Base-by-base conservation (phyloP, 805 yeast species). In the Metschnikowia borealis region DNA sequence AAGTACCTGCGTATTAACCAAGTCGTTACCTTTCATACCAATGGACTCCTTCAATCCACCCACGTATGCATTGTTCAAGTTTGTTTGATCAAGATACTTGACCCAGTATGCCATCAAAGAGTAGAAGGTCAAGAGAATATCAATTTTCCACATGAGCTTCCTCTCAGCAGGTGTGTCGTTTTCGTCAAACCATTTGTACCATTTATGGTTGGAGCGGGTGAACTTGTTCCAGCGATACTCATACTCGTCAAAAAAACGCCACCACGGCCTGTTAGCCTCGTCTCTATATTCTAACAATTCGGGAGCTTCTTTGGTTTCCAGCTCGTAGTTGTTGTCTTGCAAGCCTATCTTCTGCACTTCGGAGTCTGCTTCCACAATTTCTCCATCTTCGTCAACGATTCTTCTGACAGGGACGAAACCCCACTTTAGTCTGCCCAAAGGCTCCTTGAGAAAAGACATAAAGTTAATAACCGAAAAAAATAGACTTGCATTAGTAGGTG, bases 231-330 rank as follows among this genome's bases (percentile, higher is more conserved):
- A 42, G 18, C 70, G 49, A 52, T 67, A 65, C 48, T 67, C 70
- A 48, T 61, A 67, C 52, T 67, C 70, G 50, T 67, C 70, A 53
- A 78, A 78, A 51, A 66, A 77, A 29, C 69, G 70, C 68, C 69
- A 76, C 79, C 82, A 79, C 34, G 73, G 69, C 44, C 82, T 68
- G 53, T 74, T 60, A 7, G 81, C 80, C 60, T 79, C 83, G 58
- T 80, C 83, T 54, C 83, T 65, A 58, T 72, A 75, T 57, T 78
- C 82, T 38, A 60, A 41, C 20, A 46, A 21, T n/a, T 31, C 49
- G 17, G 47, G 21, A 2, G 34, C 46, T 11, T 39, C 20, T 5
- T 44, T 41, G 14, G 32, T 33, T 13, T 6, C 6, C 15, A 40
- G 34, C 17, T 51, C 57, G 48, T 50, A 54, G 36, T 49, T 54